phyloP scores from a whole-genome alignment of 1,284 basidiomycete species.

The Rhodotorula sp. region DNA sequence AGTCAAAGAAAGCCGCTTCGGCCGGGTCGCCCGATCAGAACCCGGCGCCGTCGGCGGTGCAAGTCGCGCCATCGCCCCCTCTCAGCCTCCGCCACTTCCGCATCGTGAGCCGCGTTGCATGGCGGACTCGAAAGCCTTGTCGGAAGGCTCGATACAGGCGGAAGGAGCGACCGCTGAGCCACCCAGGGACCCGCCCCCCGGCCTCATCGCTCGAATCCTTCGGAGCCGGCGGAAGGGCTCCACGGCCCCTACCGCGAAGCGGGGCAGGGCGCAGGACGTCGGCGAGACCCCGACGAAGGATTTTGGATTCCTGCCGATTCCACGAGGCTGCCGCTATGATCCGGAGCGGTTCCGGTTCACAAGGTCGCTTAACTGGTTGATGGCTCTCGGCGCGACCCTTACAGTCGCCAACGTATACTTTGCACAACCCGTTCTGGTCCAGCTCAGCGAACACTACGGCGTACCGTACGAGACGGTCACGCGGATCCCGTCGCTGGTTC shows the following conservation, averaged over 20 bases:
- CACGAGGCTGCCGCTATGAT: conserved; percentile 62
- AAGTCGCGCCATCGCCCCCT: not conserved
- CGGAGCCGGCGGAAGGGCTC: not conserved
- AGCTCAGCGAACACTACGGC: conserved; percentile 28
- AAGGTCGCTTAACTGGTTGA: conserved; percentile 61
- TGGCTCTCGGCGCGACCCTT: conserved; percentile 68
- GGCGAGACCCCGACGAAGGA: conserved; percentile 47
- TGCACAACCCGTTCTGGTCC: conserved; percentile 68
- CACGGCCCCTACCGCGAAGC: too few species aligned
- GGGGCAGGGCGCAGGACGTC: too few species aligned
- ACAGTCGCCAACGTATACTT: conserved; percentile 65
- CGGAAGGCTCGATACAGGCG: too few species aligned
- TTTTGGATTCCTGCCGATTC: conserved; percentile 69
- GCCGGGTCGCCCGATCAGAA: not conserved
- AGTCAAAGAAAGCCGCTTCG: not conserved
- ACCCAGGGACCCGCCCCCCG: not conserved
- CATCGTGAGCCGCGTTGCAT: not conserved
- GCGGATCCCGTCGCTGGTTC: conserved; percentile 58
- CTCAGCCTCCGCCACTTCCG: not conserved
- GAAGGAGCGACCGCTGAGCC: too few species aligned
- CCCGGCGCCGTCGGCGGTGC: not conserved
- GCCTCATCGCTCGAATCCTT: not conserved
- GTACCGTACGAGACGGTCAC: conserved; percentile 61
- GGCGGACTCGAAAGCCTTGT: not conserved
- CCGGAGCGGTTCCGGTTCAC: conserved; percentile 66